Conservation (phyloP, 2,329 filamentous ascomycete species). For the Septoria linicola region DNA sequence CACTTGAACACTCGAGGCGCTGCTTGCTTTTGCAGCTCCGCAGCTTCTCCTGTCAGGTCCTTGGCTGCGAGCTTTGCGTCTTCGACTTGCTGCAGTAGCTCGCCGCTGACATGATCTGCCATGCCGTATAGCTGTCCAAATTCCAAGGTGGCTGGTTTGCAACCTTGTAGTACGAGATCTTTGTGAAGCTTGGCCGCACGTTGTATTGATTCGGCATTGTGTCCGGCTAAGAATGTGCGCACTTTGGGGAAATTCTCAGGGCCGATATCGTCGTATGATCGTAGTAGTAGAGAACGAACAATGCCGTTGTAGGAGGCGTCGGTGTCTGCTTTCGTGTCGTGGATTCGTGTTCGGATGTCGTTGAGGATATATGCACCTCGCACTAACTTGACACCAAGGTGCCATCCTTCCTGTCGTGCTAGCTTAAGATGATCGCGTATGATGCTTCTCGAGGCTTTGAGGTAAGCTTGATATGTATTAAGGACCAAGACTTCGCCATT, state of each 20-base stretch:
- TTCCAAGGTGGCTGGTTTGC: constrained; percentile 23
- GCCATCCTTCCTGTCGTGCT: constrained; percentile 50
- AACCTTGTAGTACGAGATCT: constrained; percentile 20
- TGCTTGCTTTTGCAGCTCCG: constrained; percentile 8
- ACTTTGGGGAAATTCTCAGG: constrained; percentile 26
- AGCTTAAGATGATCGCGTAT: constrained; percentile 48
- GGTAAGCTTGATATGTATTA: constrained; percentile 55
- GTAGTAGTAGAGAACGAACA: constrained; percentile 26
- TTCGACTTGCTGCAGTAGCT: constrained; percentile 5
- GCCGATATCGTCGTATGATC: constrained; percentile 29
- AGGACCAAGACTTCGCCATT: constrained; percentile 47
- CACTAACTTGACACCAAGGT: constrained; percentile 54
- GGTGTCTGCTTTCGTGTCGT: constrained; percentile 33
- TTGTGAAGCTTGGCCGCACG: constrained; percentile 23
- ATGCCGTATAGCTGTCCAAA: constrained; percentile 36
- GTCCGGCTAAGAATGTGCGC: constrained; percentile 35
- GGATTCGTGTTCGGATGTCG: constrained; percentile 39
- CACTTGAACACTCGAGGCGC: constrained; percentile 32
- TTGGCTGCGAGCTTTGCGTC: not conserved
- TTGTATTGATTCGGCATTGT: constrained; percentile 29
- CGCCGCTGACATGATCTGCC: constrained; percentile 26
- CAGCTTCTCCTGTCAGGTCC: constrained; percentile 22
- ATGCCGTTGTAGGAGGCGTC: constrained; percentile 33
- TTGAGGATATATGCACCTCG: constrained; percentile 55
- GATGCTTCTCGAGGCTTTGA: constrained; percentile 50